These are phyloP conservation scores for Cytospora piceicola DNA, from an alignment of 2,329 filamentous ascomycete genomes.

Conservation along the genomic window DNA sequence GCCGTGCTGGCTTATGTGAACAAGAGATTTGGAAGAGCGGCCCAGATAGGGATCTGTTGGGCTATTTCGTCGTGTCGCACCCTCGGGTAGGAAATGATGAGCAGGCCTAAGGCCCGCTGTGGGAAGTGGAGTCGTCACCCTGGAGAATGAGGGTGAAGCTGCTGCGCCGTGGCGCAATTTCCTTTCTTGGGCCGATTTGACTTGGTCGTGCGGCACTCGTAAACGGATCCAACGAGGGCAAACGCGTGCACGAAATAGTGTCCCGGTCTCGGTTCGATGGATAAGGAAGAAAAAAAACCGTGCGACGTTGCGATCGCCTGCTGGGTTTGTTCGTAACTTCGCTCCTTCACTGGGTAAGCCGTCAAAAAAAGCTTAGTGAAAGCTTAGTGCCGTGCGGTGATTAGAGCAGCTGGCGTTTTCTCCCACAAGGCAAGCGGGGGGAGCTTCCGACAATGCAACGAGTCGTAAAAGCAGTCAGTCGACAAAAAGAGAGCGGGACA, in stretches of 20 bases:
- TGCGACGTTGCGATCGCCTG: conserved; percentile 17
- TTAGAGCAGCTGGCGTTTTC: conserved; percentile 11
- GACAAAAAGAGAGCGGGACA: conserved; percentile 2
- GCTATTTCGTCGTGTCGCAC: conserved; percentile 27
- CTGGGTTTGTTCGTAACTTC: neutral
- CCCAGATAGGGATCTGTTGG: conserved; percentile 26
- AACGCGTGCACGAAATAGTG: conserved; percentile 22
- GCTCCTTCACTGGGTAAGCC: conserved; percentile 5
- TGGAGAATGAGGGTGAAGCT: conserved; percentile 27
- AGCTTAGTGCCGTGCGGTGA: conserved; percentile 9
- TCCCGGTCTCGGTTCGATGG: conserved; percentile 3
- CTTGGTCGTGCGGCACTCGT: conserved; percentile 16
- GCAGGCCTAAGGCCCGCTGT: conserved; percentile 26
- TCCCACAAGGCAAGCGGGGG: neutral
- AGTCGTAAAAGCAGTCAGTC: neutral
- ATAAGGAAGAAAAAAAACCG: neutral
- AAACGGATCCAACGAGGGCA: conserved; percentile 16
- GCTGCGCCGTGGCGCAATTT: conserved; percentile 27
- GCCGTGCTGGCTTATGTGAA: conserved; percentile 11
- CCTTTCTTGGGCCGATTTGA: conserved; percentile 4
- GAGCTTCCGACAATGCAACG: neutral
- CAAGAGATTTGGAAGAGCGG: conserved; percentile 17
- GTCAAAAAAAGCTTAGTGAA: conserved; percentile 5
- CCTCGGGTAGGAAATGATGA: conserved; percentile 30
- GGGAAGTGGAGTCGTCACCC: conserved; percentile 24